A percentile compares a stretch with the other conserved stretches of the same genome.
These are phyloP conservation scores for Artemisia tridentata DNA, from an alignment of 129 eudicot species.

Conservation along the genomic window DNA sequence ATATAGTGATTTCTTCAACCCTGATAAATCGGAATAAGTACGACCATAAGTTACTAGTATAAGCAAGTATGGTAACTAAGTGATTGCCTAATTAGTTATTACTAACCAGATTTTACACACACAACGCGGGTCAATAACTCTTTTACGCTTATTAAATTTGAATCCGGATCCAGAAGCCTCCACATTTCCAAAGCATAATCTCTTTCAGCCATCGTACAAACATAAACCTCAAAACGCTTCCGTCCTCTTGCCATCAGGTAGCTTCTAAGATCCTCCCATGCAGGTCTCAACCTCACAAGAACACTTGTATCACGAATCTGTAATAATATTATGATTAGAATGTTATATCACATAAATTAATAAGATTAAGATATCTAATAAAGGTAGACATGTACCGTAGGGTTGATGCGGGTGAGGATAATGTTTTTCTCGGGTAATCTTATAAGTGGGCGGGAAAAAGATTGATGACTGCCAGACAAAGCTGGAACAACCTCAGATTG, in stretches of 20 bases:
- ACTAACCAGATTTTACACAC: constrained; percentile 90
- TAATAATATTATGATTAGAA: background rate
- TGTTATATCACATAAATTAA: constrained; percentile 4
- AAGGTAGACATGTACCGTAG: constrained; percentile 43
- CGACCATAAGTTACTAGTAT: background rate
- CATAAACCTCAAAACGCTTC: constrained; percentile 97
- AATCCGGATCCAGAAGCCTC: constrained; percentile 99
- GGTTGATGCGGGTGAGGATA: constrained; percentile 92
- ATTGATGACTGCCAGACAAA: constrained; percentile 70
- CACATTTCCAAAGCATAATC: constrained; percentile 99
- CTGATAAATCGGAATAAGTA: constrained; percentile 38
- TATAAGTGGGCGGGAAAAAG: constrained; percentile 77
- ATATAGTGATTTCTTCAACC: constrained; percentile 79
- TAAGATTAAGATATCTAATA: background rate
- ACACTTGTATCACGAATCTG: constrained; percentile 99
- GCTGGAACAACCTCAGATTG: constrained; percentile 80
- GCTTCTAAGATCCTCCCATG: constrained; percentile 98
- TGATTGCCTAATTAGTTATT: background rate
- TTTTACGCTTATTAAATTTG: constrained; percentile 69
- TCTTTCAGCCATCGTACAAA: constrained; percentile 99
- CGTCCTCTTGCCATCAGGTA: constrained; percentile 98
- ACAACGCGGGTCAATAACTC: constrained; percentile 78
- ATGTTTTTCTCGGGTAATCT: constrained; percentile 87
- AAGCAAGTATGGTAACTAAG: background rate
- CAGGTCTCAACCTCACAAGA: constrained; percentile 97